Base-by-base conservation (phyloP, 1,139 yeast genomes). In the Cylindricascospora bacillispora region DNA sequence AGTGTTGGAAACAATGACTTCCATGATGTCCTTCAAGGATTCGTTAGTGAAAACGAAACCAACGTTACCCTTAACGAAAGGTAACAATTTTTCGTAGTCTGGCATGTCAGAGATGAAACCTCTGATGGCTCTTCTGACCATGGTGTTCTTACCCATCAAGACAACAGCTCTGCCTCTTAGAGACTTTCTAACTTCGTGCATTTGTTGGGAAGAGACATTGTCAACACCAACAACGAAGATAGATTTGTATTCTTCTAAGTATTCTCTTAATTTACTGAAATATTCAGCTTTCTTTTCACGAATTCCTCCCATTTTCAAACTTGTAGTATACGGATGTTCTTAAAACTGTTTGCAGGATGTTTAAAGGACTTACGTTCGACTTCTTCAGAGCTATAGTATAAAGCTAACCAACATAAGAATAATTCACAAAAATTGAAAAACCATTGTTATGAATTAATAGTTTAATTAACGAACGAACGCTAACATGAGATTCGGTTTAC, bases 81-180 rank as follows among this genome's bases (percentile, higher is more conserved):
- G 98, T 66, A 89, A 71, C 59, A 89, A 67, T 67, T 80, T 85
- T 73, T 89, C 98, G 62, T 63, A 81, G 58, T 89, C 95, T 62
- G 98, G 95, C 68, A 83, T 73, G 63, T 86, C 97, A 56, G 78
- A 35, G 54, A 86, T 63, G 79, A 83, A 83, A 55, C 85, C 93
- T 72, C 97, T 85, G 74, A 89, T 70, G 62, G 98, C 99, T 74
- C 98, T 86, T 75, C 99, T 85, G 53, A 92, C 95, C 97, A 92
- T 86, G 75, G 99, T 92, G 95, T 89, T 89, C 82, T 89, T 89
- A 75, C 99, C 99, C 97, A 92, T 89, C 61, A 89, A 73, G 49
- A 92, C 86, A 51, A 80, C 89, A 57, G 89, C 98, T 39, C 76
- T 79, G 49, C 85, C 83, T 73, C 99, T 85, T 59, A 92, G 78